Conservation (phyloP, 768 basidiomycete species). For the Lentinula raphanica region DNA sequence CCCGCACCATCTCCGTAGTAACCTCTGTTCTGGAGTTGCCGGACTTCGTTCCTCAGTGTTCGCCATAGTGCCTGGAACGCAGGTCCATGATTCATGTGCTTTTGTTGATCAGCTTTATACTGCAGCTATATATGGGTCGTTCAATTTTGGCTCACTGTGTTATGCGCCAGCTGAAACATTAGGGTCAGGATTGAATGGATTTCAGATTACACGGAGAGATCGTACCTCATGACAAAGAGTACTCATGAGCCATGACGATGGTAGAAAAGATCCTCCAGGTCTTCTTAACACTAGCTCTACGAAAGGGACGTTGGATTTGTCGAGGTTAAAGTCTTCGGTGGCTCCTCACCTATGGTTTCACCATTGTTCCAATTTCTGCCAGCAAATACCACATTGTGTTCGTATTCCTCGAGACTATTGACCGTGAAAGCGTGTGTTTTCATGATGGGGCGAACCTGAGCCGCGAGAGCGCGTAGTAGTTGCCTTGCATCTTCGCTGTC, state of each 20-base stretch:
- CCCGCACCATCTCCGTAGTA: constrained; percentile 79
- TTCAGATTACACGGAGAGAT: constrained; percentile 1
- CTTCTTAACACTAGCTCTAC: constrained; percentile 75
- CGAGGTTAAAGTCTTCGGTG: not conserved
- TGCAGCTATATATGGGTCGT: not conserved
- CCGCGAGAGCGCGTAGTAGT: constrained; percentile 72
- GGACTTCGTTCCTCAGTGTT: constrained; percentile 59
- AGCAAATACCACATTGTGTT: constrained; percentile 71
- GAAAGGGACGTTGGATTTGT: no score
- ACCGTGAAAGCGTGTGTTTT: constrained; percentile 69
- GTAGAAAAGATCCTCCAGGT: constrained; percentile 52
- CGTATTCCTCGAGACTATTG: constrained; percentile 85
- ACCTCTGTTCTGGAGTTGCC: constrained; percentile 62
- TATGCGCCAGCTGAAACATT: constrained; percentile 64
- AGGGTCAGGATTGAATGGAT: not conserved
- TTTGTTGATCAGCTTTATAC: not conserved
- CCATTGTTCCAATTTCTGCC: constrained; percentile 85
- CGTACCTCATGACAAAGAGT: constrained; percentile 80
- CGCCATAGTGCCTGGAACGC: constrained; percentile 74
- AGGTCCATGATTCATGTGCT: constrained; percentile 81
- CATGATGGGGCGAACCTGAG: constrained; percentile 82
- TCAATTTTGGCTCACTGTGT: constrained; percentile 48
- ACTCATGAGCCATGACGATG: constrained; percentile 66
- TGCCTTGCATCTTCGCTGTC: constrained; percentile 63
- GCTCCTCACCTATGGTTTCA: constrained; percentile 61